These are phyloP conservation scores for Kwoniella bestiolae DNA, from an alignment of 768 basidiomycete genomes.

Conservation along the genomic window DNA sequence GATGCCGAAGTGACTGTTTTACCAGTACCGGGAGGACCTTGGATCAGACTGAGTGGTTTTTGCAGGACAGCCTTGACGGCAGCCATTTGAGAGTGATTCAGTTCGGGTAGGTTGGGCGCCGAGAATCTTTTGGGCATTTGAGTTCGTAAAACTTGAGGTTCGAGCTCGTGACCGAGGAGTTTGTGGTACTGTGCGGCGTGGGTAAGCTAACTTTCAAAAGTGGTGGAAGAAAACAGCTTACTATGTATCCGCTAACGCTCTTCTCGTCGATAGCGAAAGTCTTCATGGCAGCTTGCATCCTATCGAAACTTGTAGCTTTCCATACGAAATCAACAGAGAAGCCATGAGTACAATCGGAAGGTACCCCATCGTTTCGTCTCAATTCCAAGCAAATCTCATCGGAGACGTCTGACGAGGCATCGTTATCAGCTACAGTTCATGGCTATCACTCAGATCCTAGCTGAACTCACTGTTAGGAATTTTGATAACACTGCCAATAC, in stretches of 20 bases:
- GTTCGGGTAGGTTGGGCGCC: conserved; percentile 93
- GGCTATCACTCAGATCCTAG: not conserved
- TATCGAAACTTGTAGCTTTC: conserved; percentile 99
- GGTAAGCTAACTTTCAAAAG: not conserved
- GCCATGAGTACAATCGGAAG: conserved; percentile 88
- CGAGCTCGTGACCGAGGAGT: conserved; percentile 94
- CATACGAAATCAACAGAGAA: conserved; percentile 99
- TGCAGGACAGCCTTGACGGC: conserved; percentile 98
- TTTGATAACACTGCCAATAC: conserved; percentile 97
- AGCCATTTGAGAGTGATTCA: conserved; percentile 99
- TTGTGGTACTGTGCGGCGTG: conserved; percentile 83
- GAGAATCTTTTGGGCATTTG: conserved; percentile 96
- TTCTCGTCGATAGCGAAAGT: conserved; percentile 99
- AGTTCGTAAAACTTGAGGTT: conserved; percentile 74
- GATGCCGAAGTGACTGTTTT: conserved; percentile 99
- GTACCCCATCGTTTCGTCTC: conserved; percentile 85
- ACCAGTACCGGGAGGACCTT: conserved; percentile 97
- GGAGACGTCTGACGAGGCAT: conserved; percentile 74
- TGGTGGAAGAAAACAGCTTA: conserved; percentile 59
- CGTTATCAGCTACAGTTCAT: not conserved
- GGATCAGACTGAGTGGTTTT: conserved; percentile 95
- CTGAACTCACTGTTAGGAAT: conserved; percentile 87
- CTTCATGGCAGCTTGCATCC: conserved; percentile 99
- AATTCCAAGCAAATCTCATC: conserved; percentile 97
- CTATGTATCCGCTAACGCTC: conserved; percentile 98